These are phyloP conservation scores for Agaricales sp. DNA, from an alignment of 1,284 basidiomycete species.

Conservation along the genomic window DNA sequence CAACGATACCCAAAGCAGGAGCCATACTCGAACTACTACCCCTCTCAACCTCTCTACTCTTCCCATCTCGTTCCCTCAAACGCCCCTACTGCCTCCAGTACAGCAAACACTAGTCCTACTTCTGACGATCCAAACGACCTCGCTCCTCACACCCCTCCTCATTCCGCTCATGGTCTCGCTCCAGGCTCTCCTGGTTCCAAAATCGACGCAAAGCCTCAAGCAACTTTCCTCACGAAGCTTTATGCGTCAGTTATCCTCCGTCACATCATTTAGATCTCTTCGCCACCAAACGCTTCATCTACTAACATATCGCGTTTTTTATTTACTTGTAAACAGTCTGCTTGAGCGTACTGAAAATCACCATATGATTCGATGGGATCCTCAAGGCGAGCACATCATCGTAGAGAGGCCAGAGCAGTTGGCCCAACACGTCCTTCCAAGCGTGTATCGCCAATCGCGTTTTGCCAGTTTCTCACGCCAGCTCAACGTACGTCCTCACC, in stretches of 20 bases:
- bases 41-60: conserved; percentile 34
- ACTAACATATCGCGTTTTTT: conserved; percentile 11
- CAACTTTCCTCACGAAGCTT: conserved; percentile 86
- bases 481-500: conserved; percentile 63
- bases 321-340: conserved; percentile 36
- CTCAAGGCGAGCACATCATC: conserved; percentile 83
- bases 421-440: conserved; percentile 80
- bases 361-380: conserved; percentile 90
- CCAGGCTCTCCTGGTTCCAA: conserved; percentile 20
- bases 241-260: conserved; percentile 62
- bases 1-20: conserved; percentile 25
- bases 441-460: conserved; percentile 85
- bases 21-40: conserved; percentile 29
- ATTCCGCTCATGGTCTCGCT: background rate
- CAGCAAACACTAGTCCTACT: too few species aligned
- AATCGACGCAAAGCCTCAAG: conserved; percentile 67
- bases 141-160: background rate
- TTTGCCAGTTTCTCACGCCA: conserved; percentile 91
- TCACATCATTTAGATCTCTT: background rate
- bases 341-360: conserved; percentile 80
- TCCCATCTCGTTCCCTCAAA: too few species aligned
- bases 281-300: too few species aligned
- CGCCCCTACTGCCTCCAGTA: too few species aligned
- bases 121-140: conserved; percentile 23
- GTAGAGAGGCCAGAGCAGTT: conserved; percentile 86